Evolutionary conservation across 2,329 filamentous ascomycete species (phyloP), one percentile per base, ranked within the genome.

Genomic region (Aureobasidium melanogenum): DNA sequence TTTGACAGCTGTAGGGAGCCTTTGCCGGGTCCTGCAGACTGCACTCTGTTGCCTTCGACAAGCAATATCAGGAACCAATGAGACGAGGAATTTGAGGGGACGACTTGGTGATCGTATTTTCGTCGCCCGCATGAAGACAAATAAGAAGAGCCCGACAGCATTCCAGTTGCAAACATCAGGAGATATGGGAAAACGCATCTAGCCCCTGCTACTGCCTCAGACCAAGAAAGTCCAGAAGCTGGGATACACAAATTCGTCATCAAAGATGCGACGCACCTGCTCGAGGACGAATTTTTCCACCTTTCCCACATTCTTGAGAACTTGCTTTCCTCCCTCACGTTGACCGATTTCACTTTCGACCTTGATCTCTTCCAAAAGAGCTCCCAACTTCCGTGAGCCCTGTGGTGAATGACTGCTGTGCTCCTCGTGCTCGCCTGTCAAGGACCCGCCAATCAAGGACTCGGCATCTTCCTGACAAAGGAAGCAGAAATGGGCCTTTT

Each of bases 161-260:
- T 32, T 41, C 38, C 36, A 41, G 2, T 36, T 41, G 17, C 22
- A 44, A 43, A 32, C 14, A 32, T 56, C 52, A 56, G 38, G 52
- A 54, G 51, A 56, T 30, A 22, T 43, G 38, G 38, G 24, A 32
- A 26, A 30, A 43, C 14, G n/a, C 9, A 43, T 22, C 24, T 7
- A 17, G 12, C 26, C 34, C 50, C 36, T 30, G 50, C 32, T 51
- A 36, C 32, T 51, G 15, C 24, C 19, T 76, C 75, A 96, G 47
- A 97, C 87, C 68, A 99, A 77, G 74, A 97, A 97, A 0, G 93
- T 97, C 92, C 93, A 97, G 75, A 95, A 97, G 74, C 92, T 97
- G 47, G 94, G 94, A 76, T 96, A 97, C 64, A 97, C 92, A 76
- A 97, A 94, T 74, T 99, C 94, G 72, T 97, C 94, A 75, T 99